Evolutionary conservation across 2,329 filamentous ascomycete species (phyloP).

Genomic region (Microcyclosporella mali): DNA sequence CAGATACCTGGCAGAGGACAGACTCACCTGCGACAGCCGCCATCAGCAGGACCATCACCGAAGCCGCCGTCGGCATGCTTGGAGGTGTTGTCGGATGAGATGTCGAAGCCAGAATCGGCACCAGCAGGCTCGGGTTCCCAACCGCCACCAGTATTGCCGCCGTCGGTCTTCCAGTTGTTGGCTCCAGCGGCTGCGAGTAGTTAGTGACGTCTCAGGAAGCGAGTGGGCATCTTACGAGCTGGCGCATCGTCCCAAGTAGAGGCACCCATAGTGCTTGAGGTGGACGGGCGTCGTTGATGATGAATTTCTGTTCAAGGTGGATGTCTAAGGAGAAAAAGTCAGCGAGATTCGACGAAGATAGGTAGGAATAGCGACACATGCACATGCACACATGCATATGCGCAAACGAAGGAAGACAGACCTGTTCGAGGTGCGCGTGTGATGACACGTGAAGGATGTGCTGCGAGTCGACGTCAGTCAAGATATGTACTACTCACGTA

Average conservation of each 20-base stretch:
- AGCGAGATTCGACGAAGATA: no score
- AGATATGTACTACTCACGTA: no score
- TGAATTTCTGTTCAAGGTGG: neutral
- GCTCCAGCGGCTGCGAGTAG: constrained; percentile 8
- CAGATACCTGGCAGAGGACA: neutral
- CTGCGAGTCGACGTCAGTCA: no score
- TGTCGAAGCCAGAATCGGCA: constrained; percentile 8
- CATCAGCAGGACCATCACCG: constrained; percentile 18
- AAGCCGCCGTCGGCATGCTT: constrained; percentile 25
- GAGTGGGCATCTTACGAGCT: constrained; percentile 11
- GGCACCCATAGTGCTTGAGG: constrained; percentile 11
- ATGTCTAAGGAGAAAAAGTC: neutral
- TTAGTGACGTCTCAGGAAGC: constrained; percentile 4
- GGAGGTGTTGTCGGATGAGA: constrained; percentile 23
- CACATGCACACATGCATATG: neutral
- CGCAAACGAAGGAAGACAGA: neutral
- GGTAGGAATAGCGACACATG: neutral
- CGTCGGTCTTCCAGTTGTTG: constrained; percentile 20
- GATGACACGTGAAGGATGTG: no score
- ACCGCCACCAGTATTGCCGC: constrained; percentile 6
- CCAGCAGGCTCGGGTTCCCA: constrained; percentile 11
- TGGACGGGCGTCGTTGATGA: neutral
- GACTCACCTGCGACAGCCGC: constrained; percentile 40
- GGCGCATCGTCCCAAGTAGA: constrained; percentile 23
- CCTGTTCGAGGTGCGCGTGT: no score